Percentiles rank a stretch among this genome's conserved stretches.
These are phyloP conservation scores for Solanum chiquidenum DNA, from an alignment of 257 asterid species.

Conservation along the genomic window DNA sequence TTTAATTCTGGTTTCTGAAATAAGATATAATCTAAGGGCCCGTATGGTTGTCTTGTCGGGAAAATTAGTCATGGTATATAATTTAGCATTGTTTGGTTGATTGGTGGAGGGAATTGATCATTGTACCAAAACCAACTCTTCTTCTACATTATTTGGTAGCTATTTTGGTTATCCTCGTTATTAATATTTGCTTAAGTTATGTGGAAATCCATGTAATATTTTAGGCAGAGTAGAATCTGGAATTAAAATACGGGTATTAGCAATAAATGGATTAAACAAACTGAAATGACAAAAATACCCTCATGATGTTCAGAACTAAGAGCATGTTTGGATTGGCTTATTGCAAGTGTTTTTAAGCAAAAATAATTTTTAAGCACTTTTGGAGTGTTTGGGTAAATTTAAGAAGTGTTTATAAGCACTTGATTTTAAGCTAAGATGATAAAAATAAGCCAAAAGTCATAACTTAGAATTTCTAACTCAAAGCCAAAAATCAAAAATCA, in stretches of 20 bases:
- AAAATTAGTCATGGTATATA: neutral
- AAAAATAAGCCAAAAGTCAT: neutral
- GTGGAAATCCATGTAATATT: neutral
- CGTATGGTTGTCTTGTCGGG: neutral
- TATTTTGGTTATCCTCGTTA: neutral
- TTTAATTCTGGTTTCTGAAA: neutral
- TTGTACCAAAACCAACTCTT: neutral
- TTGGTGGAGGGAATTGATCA: neutral
- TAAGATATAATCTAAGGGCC: neutral
- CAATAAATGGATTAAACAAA: neutral
- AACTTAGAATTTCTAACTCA: neutral
- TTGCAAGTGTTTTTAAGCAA: neutral
- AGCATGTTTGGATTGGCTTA: neutral
- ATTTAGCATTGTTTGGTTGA: neutral
- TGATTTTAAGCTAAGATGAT: neutral
- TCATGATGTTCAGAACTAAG: neutral
- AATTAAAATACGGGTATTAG: neutral
- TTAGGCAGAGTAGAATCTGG: neutral
- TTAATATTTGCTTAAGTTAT: neutral
- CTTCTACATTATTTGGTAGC: neutral
- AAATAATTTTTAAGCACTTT: neutral
- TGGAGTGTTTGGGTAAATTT: neutral
- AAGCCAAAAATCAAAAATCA: neutral
- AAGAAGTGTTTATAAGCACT: neutral
- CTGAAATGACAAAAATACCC: neutral